Evolutionary conservation across 2,329 filamentous ascomycete genomes (phyloP), one percentile per base, ranked within the genome.

Genomic region (Penicillium paneum): DNA sequence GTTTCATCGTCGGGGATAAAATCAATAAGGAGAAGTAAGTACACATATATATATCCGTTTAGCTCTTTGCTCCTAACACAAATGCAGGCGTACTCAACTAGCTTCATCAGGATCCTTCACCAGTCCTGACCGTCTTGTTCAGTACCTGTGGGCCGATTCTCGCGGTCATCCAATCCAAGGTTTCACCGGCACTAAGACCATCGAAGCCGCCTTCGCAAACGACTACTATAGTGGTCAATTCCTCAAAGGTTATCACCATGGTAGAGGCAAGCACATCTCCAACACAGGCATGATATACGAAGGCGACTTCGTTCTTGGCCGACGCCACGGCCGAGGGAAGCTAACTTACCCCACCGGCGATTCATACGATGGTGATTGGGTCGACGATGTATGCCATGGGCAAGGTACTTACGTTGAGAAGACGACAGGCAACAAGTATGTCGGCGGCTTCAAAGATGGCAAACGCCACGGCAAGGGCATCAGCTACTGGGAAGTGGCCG

Each of bases 391-490:
- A 39, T 74, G 71, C 26, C 79, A 85, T 58, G 83, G 83, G 4
- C 77, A 81, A 24, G 83, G 83, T 29, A 82, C 78, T 1, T 81
- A 81, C 54, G 73, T 81, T 31, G 81, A 85, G 60, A 75, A 75
- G 31, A 74, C 78, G 43, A 84, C 81, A 0, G 82, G 82, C 43
- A 85, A 86, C 64, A 81, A 81, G 39, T 86, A 83, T 59, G 79
- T 81, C 13, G 84, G 84, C 26, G 82, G 81, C 19, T 87, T 83
- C 75, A 78, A 80, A 60, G 77, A 82, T 52, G 82, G 83, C 60
- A 83, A 83, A 68, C 79, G 81, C 38, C 80, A 82, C 59, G 84
- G 83, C 49, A 81, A 82, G 59, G 84, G 84, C n/a, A 79, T 83
- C 35, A 85, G 82, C 52, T 79, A 81, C 59, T 86, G 82, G 78